phyloP scores from a whole-genome alignment of 2,329 filamentous ascomycete genomes.

The Berkeleyomyces basicola region DNA sequence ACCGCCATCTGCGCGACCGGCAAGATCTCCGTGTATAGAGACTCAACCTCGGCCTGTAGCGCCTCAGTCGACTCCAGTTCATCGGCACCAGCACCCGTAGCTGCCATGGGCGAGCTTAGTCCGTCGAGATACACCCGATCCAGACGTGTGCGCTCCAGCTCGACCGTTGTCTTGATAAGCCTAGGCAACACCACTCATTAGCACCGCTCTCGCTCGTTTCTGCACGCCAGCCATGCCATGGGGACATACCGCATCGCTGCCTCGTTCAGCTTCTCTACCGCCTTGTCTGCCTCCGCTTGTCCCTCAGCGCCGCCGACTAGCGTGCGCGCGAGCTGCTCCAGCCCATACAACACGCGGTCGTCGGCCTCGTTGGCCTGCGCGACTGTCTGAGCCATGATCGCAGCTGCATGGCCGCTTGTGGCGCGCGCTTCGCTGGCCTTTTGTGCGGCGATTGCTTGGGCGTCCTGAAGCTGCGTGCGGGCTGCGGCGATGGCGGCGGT shows the following conservation, averaged over 20 bases:
- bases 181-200: slow-evolving; percentile 19
- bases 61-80: slow-evolving; percentile 22
- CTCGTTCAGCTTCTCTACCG: slow-evolving; percentile 41
- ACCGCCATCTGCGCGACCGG: slow-evolving; percentile 55
- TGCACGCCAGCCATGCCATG: not conserved
- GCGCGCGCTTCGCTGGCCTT: not conserved
- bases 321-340: slow-evolving; percentile 49
- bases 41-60: slow-evolving; percentile 49
- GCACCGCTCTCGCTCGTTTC: not conserved
- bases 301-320: slow-evolving; percentile 34
- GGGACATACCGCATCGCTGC: slow-evolving; percentile 32
- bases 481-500: not conserved
- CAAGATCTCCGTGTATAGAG: slow-evolving; percentile 50
- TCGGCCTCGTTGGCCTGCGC: not conserved
- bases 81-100: slow-evolving; percentile 23
- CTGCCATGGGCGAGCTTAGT: slow-evolving; percentile 17
- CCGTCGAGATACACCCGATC: slow-evolving; percentile 39
- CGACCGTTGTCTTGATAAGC: slow-evolving; percentile 40
- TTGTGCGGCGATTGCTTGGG: not conserved
- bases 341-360: slow-evolving; percentile 22
- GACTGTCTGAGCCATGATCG: not conserved
- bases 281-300: slow-evolving; percentile 33
- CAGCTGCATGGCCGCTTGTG: not conserved
- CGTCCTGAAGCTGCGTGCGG: not conserved
- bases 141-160: slow-evolving; percentile 35